Percentiles rank a stretch among this genome's conserved stretches.
Conservation (phyloP, 306 rosid genomes). For the Glycyrrhiza uralensis region DNA sequence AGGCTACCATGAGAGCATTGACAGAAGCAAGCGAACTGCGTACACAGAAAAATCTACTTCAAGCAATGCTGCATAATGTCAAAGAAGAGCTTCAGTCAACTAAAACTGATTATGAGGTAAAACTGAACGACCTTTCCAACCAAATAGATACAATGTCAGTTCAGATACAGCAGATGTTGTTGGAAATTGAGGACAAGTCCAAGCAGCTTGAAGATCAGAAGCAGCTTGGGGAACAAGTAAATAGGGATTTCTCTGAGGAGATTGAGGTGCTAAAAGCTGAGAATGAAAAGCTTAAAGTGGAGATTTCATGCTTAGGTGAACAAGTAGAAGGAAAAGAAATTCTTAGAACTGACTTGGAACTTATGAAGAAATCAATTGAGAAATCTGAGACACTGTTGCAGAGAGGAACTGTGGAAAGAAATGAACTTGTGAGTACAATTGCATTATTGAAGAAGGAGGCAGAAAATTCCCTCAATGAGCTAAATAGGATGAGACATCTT, state of each 20-base stretch:
- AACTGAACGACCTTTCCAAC: slow-evolving; percentile 47
- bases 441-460: slow-evolving; percentile 58
- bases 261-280: slow-evolving; percentile 46
- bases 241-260: slow-evolving; percentile 54
- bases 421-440: slow-evolving; percentile 50
- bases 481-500: slow-evolving; percentile 39
- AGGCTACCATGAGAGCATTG: slow-evolving; percentile 70
- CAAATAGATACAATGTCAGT: slow-evolving; percentile 47
- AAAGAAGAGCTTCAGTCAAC: slow-evolving; percentile 55
- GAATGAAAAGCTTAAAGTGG: slow-evolving; percentile 51
- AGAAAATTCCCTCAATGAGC: slow-evolving; percentile 46
- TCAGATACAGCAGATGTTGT: slow-evolving; percentile 48
- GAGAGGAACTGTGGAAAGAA: slow-evolving; percentile 53
- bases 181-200: slow-evolving; percentile 62
- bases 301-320: slow-evolving; percentile 41
- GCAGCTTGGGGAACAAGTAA: slow-evolving; percentile 46
- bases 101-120: slow-evolving; percentile 45
- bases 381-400: slow-evolving; percentile 51
- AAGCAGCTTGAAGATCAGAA: slow-evolving; percentile 56
- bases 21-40: slow-evolving; percentile 68
- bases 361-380: slow-evolving; percentile 47
- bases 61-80: slow-evolving; percentile 53
- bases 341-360: slow-evolving; percentile 49
- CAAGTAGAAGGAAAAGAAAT: slow-evolving; percentile 46
- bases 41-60: slow-evolving; percentile 51